Percentiles rank a stretch among this genome's conserved stretches.
phyloP scores from a whole-genome alignment of 2,329 filamentous ascomycete genomes.

The Neurospora crassa region DNA sequence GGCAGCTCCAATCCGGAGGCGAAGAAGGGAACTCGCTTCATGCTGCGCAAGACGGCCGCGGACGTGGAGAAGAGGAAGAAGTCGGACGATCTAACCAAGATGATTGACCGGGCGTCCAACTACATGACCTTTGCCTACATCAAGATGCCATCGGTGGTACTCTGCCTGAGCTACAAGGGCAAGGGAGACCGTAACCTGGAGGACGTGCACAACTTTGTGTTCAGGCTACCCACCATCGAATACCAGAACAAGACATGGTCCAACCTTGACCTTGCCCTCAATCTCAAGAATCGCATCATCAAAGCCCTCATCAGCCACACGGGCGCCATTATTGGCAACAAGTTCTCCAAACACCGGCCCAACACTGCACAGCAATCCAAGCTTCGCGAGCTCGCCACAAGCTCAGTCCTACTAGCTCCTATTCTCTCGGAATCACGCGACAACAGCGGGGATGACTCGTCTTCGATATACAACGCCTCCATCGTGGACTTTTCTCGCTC shows the following conservation, averaged over 20 bases:
- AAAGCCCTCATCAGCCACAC: conserved; percentile 91
- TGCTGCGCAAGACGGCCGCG: conserved; percentile 36
- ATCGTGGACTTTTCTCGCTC: conserved; percentile 50
- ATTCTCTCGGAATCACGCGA: conserved; percentile 24
- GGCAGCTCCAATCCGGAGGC: conserved; percentile 28
- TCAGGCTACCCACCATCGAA: conserved; percentile 86
- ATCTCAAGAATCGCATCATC: conserved; percentile 89
- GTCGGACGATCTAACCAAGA: conserved; percentile 87
- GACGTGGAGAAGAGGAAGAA: conserved; percentile 43
- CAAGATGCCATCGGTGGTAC: conserved; percentile 86
- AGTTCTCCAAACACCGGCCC: conserved; percentile 82
- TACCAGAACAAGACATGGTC: conserved; percentile 99
- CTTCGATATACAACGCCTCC: conserved; percentile 42
- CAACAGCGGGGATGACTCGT: conserved; percentile 48
- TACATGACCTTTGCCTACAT: conserved; percentile 98
- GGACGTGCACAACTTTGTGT: conserved; percentile 96
- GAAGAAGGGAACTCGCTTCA: conserved; percentile 46
- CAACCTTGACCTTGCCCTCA: conserved; percentile 85
- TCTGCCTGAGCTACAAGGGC: conserved; percentile 94
- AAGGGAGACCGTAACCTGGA: conserved; percentile 92
- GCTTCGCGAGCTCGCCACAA: conserved; percentile 75
- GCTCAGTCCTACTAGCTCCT: conserved; percentile 51
- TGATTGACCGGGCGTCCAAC: conserved; percentile 90
- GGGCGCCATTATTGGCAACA: conserved; percentile 94
- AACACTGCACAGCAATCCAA: conserved; percentile 68